Base-by-base conservation (phyloP, 1,284 basidiomycete species). In the Crepidotus sp. region DNA sequence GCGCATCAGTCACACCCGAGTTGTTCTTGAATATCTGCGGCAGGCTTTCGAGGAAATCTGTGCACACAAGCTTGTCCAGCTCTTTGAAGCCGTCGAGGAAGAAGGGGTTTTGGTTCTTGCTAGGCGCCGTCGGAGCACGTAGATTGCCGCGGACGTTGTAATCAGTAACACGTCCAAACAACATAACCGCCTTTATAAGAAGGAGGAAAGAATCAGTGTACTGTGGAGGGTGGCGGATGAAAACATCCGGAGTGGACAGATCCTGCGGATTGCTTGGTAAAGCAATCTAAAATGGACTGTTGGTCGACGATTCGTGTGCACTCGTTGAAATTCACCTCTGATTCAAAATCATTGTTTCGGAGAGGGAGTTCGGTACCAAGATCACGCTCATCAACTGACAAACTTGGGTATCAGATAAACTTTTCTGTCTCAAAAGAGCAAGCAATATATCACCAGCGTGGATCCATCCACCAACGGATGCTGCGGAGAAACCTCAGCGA, bases 401-500 rank as follows among this genome's bases (percentile, higher is more conserved):
- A n/a, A 6, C 5, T 37, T 31, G 13, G 24, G n/a, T n/a, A n/a
- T 40, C 27, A 45, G 36, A 17, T 1, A 17, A 10, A 9, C 10
- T 29, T 19, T 18, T 7, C 7, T 6, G 8, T 8, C 5, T 25
- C 4, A 22, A 13, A 37, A 11, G 6, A 15, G 1, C 11, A 5
- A n/a, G 18, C 21, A 18, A 9, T 32, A 2, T 27, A 15, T 42
- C 36, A 52, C 50, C 50, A 11, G 77, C 78, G 57, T 89, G 85
- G 36, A 87, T 72, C 86, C 86, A 89, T n/a, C 86, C 85, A 31
- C 85, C 86, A n/a, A 87, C 79, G 15, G 84, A 86, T 14, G 80
- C 50, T 51, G 11, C 21, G 18, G 15, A 6, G 14, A 33, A 22
- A 2, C 32, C 6, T 49, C 15, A 42, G 39, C 13, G 21, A 42